Percentiles rank a stretch among this genome's conserved stretches.
Conservation (phyloP, 805 yeast genomes). For the Candida ulmi region DNA sequence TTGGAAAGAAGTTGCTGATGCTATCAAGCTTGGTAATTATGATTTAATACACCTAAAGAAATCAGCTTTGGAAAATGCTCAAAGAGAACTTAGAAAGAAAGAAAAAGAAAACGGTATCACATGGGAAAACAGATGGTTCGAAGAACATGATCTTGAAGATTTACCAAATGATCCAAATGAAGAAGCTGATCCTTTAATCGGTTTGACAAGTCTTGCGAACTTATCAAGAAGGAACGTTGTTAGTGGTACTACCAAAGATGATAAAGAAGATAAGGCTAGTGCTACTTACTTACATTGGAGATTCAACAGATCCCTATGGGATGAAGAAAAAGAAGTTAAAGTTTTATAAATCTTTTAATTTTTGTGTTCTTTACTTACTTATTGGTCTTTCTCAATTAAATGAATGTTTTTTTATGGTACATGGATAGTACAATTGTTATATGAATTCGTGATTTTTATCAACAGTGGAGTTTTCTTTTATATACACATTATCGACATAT, state of each 20-base stretch:
- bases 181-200: conserved; percentile 33
- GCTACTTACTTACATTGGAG: conserved; percentile 62
- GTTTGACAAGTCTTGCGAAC: conserved; percentile 41
- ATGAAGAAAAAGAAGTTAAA: conserved; percentile 51
- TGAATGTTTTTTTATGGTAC: not conserved
- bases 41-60: conserved; percentile 72
- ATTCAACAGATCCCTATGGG: conserved; percentile 49
- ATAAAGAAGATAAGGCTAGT: conserved; percentile 46
- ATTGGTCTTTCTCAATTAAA: not conserved
- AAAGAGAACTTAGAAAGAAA: conserved; percentile 71
- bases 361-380: too few species aligned
- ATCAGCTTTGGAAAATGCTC: conserved; percentile 73
- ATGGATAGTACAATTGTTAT: not conserved
- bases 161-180: conserved; percentile 21
- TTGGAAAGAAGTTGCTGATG: conserved; percentile 86
- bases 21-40: conserved; percentile 70
- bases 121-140: conserved; percentile 88
- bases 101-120: conserved; percentile 58
- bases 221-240: conserved; percentile 61
- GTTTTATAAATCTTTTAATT: conserved; percentile 1
- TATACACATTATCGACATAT: too few species aligned
- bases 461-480: not conserved
- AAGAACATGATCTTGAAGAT: conserved; percentile 35
- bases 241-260: conserved; percentile 54
- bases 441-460: not conserved